Evolutionary conservation across 495 filamentous ascomycete genomes (phyloP).

Genomic region (Lophiostoma macrostomum): DNA sequence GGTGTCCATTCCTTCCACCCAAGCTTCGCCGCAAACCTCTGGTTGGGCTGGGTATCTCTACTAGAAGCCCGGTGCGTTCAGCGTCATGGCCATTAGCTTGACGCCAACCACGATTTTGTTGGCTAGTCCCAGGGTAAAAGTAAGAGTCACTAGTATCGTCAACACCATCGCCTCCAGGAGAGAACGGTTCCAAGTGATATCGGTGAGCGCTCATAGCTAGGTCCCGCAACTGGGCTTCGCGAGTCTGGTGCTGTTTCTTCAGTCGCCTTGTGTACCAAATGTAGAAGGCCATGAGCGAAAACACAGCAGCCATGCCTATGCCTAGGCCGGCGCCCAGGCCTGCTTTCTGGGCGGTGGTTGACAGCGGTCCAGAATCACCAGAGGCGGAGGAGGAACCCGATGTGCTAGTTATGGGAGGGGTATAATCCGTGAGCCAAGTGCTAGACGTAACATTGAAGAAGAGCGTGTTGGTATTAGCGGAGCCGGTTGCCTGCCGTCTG

Average conservation of each 20-base stretch:
- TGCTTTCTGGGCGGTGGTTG: constrained; percentile 50
- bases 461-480: constrained; percentile 49
- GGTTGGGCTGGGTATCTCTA: constrained; percentile 55
- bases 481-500: constrained; percentile 34
- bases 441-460: constrained; percentile 79
- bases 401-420: constrained; percentile 55
- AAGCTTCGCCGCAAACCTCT: constrained; percentile 50
- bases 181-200: constrained; percentile 16
- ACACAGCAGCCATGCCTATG: constrained; percentile 57
- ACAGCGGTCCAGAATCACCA: constrained; percentile 24
- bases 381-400: constrained; percentile 13
- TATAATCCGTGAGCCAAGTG: constrained; percentile 68
- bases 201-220: constrained; percentile 50
- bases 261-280: constrained; percentile 59
- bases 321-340: constrained; percentile 75
- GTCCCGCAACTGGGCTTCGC: constrained; percentile 54
- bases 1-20: constrained; percentile 44
- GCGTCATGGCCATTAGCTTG: constrained; percentile 40
- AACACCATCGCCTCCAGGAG: constrained; percentile 17
- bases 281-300: constrained; percentile 51
- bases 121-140: constrained; percentile 3
- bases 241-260: constrained; percentile 44
- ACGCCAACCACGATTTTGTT: constrained; percentile 27
- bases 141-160: constrained; percentile 14
- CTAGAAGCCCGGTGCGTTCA: constrained; percentile 55